These are phyloP conservation scores for Neurospora sp. DNA, from an alignment of 495 filamentous ascomycete genomes.

Conservation along the genomic window DNA sequence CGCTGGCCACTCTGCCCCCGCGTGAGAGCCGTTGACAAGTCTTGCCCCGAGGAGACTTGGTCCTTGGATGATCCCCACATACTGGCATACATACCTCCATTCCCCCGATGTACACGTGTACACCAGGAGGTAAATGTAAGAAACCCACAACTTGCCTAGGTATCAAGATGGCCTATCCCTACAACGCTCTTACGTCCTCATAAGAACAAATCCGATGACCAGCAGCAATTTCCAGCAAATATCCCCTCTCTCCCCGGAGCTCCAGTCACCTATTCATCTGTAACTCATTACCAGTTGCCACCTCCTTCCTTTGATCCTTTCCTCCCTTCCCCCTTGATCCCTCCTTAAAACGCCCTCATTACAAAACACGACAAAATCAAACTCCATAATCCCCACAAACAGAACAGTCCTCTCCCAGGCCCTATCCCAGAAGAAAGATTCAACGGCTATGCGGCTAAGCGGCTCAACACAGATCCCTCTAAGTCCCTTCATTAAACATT, in stretches of 20 bases:
- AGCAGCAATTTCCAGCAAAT: background rate
- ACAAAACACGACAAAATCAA: background rate
- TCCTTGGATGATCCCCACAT: background rate
- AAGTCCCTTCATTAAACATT: background rate
- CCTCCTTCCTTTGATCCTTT: background rate
- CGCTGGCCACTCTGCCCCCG: too few species aligned
- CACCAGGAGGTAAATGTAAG: background rate
- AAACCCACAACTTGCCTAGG: background rate
- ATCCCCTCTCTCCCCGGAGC: background rate
- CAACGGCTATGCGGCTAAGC: background rate
- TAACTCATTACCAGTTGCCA: background rate
- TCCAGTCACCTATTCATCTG: background rate
- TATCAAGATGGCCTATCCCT: background rate
- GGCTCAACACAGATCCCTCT: background rate
- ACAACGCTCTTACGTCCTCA: background rate
- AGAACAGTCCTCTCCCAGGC: background rate
- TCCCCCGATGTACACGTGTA: background rate
- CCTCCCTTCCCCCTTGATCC: background rate
- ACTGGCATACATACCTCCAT: background rate
- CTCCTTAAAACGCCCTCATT: background rate
- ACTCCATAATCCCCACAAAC: background rate
- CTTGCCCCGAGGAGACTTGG: background rate
- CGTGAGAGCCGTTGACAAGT: background rate
- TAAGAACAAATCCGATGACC: background rate
- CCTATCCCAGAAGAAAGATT: background rate